A percentile compares a stretch with the other conserved stretches of the same genome.
Conservation (phyloP, 2,329 filamentous ascomycete genomes). For the Elsinoe arachidis region DNA sequence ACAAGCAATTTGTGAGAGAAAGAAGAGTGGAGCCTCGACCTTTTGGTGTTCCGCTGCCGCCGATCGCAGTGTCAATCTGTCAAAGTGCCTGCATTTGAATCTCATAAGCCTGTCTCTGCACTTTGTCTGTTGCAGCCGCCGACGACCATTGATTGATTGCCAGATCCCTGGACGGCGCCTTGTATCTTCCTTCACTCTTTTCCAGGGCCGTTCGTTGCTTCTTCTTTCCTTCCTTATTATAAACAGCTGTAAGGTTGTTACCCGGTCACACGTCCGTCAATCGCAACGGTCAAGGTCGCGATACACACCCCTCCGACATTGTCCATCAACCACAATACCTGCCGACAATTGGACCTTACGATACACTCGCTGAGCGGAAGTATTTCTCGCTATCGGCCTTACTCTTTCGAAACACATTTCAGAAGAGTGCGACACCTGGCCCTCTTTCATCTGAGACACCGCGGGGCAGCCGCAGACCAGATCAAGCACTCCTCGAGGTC, state of each 20-base stretch:
- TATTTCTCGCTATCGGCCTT: not conserved
- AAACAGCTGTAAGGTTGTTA: not conserved
- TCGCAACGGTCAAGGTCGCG: slow-evolving; percentile 4
- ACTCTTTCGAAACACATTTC: not conserved
- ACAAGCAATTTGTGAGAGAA: not conserved
- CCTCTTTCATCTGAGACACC: not conserved
- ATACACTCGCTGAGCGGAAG: too few species aligned
- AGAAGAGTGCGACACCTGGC: not conserved
- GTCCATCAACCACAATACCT: not conserved
- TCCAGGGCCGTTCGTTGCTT: not conserved
- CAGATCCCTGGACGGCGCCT: not conserved
- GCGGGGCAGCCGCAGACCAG: not conserved
- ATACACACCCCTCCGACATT: slow-evolving; percentile 5
- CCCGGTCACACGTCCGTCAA: slow-evolving; percentile 7
- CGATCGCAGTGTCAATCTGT: slow-evolving; percentile 6
- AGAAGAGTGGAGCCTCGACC: not conserved
- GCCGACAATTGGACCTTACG: not conserved
- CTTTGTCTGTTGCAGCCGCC: slow-evolving; percentile 8
- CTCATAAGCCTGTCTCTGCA: not conserved
- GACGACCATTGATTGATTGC: slow-evolving; percentile 8
- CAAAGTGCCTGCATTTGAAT: slow-evolving; percentile 5
- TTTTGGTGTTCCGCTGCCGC: not conserved
- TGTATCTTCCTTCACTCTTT: not conserved
- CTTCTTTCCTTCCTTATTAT: not conserved
- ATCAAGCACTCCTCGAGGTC: not conserved